A percentile compares a stretch with the other conserved stretches of the same genome.
These are phyloP conservation scores for Ceratorhiza oryzae-sativae DNA, from an alignment of 1,284 basidiomycete species.

Conservation along the genomic window DNA sequence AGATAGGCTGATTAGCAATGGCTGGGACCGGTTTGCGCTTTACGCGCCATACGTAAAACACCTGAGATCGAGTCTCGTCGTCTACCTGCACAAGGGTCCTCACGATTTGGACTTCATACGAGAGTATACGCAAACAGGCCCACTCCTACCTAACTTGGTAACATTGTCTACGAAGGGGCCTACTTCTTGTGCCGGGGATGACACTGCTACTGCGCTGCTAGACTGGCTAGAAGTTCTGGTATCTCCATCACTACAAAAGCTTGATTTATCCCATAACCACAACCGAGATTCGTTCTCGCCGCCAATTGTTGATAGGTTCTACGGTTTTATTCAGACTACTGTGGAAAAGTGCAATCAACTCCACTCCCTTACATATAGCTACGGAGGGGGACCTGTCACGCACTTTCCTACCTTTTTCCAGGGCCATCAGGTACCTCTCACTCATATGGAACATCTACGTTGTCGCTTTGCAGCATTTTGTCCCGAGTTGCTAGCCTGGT, in stretches of 20 bases:
- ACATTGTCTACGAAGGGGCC: background rate
- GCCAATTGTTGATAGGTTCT: background rate
- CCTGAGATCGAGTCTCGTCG: background rate
- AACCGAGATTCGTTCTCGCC: background rate
- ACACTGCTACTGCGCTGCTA: background rate
- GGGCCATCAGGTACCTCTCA: background rate
- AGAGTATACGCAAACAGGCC: background rate
- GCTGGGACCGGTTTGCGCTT: slow-evolving; percentile 2
- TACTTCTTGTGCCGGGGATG: background rate
- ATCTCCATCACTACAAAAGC: slow-evolving; percentile 11
- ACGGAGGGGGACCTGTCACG: background rate
- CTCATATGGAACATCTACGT: background rate
- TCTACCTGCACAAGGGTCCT: background rate
- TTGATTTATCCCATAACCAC: background rate
- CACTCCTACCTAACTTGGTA: background rate
- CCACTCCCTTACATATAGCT: background rate
- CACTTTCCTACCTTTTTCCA: background rate
- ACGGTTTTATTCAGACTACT: background rate
- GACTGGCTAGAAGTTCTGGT: slow-evolving; percentile 12
- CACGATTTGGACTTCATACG: background rate
- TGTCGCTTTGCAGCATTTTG: slow-evolving; percentile 7
- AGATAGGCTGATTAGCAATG: background rate
- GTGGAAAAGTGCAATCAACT: background rate
- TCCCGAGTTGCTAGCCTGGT: background rate
- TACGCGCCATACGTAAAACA: slow-evolving; percentile 13